Evolutionary conservation across 2,329 filamentous ascomycete species (phyloP), one percentile per base, ranked within the genome.

Genomic region (Ophiocordyceps australis): DNA sequence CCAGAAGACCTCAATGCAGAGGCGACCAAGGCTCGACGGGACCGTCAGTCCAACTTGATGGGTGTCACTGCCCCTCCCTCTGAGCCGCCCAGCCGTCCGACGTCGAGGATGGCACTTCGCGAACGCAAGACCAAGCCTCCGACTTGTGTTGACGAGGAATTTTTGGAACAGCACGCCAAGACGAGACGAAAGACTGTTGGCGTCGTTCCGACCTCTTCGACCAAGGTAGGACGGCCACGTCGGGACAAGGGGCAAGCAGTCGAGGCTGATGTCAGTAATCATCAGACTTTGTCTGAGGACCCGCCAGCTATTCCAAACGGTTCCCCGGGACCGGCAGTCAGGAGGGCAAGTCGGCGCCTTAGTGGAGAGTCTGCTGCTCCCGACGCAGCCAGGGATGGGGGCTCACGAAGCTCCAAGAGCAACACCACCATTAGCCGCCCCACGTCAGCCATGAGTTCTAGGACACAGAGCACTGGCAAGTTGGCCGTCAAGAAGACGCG

Each of bases 1-100:
- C 64, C 74, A 7, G 79, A 91, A 37, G 83, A 94, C 23, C 60
- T 95, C 6, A 75, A 76, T 31, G 66, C 66, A 1, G 73, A 79
- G 41, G 70, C 71, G 14, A 67, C 65, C 28, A 52, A 72, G 37
- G 52, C 60, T 33, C 54, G 75, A 38, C 57, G 65, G 38, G 80
- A 86, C 35, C 65, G 70, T 5, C 69, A 76, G 40, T 64, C 65
- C 10, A 47, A 56, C 8, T 50, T 62, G 17, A 29, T 43, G 17
- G 45, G 45, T 5, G 34, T 39, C 5, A 36, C 38, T 7, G 30
- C 38, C 10, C 33, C 40, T 5, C 37, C 46, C 7, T 36, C 43
- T 1, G 38, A 43, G 9, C 35, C 40, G 9, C 34, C 43, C 20
- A 48, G 53, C 3, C 46, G 56, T 9, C 59, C 67, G 5, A 64